phyloP scores from a whole-genome alignment of 2,329 filamentous ascomycete genomes.

The Myriosclerotinia scirpicola region DNA sequence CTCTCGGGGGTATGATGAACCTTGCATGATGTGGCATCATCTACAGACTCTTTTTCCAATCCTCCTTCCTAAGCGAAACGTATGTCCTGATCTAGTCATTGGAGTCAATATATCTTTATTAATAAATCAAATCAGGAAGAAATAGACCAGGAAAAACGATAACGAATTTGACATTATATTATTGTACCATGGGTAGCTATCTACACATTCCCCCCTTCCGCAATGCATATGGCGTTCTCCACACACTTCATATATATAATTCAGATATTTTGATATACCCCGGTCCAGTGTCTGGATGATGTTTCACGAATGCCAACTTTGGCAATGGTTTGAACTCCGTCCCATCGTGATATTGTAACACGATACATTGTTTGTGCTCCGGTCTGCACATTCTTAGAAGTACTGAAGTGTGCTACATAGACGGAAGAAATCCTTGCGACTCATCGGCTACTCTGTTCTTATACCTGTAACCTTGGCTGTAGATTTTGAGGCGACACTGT shows the following conservation, averaged over 20 bases:
- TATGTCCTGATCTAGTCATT: not conserved
- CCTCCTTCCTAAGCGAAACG: too few species aligned
- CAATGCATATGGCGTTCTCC: too few species aligned
- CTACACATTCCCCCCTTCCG: not conserved
- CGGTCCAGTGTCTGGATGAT: not conserved
- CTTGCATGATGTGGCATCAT: not conserved
- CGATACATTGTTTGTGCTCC: not conserved
- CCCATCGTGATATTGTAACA: not conserved
- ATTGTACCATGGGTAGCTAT: constrained; percentile 6
- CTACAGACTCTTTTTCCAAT: not conserved
- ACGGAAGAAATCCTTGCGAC: not conserved
- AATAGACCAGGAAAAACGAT: not conserved
- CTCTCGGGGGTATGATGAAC: not conserved
- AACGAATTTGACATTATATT: not conserved
- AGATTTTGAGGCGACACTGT: not conserved
- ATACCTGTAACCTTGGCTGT: not conserved
- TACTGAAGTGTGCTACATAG: not conserved
- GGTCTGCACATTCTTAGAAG: not conserved
- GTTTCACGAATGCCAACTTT: not conserved
- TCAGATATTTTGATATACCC: not conserved
- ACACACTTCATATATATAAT: not conserved
- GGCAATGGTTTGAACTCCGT: constrained; percentile 1
- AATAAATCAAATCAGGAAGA: not conserved
- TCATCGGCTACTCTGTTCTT: not conserved
- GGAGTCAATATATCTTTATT: not conserved